phyloP scores from a whole-genome alignment of 2,329 filamentous ascomycete species.

The Epichloe gansuensis region DNA sequence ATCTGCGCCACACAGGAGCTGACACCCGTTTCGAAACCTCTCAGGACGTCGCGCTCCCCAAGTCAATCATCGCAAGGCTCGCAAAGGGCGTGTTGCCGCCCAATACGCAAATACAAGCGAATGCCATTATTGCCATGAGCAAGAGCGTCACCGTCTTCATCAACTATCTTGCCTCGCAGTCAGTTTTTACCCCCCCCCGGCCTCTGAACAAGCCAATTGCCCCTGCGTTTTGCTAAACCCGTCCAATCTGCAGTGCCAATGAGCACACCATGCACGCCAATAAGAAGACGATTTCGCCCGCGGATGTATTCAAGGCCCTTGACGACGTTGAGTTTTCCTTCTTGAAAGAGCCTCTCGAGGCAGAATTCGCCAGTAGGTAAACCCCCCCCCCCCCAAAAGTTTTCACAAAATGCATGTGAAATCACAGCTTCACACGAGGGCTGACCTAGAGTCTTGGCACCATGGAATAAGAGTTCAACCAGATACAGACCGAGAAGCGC shows the following conservation, averaged over 20 bases:
- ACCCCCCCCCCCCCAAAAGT: no score
- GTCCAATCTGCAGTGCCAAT: conserved; percentile 44
- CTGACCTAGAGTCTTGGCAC: no score
- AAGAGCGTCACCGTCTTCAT: conserved; percentile 78
- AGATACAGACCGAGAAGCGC: conserved; percentile 60
- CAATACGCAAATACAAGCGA: conserved; percentile 73
- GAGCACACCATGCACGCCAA: conserved; percentile 52
- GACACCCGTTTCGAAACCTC: no score
- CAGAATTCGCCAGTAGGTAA: conserved; percentile 58
- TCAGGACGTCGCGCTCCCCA: conserved; percentile 66
- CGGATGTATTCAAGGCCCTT: conserved; percentile 64
- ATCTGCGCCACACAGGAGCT: no score
- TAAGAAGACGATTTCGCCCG: conserved; percentile 67
- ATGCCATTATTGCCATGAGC: conserved; percentile 64
- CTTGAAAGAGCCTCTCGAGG: conserved; percentile 53
- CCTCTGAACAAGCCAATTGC: no score
- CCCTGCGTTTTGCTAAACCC: background rate
- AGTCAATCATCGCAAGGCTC: conserved; percentile 67
- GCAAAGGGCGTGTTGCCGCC: conserved; percentile 69
- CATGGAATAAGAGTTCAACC: conserved; percentile 48
- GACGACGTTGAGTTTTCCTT: conserved; percentile 70
- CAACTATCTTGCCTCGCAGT: conserved; percentile 66
- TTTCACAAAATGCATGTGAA: no score
- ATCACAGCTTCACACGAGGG: no score
- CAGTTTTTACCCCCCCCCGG: conserved; percentile 10